A percentile compares a stretch with the other conserved stretches of the same genome.
These are phyloP conservation scores for Penicillium sclerotigenum DNA, from an alignment of 2,329 filamentous ascomycete species.

Conservation along the genomic window DNA sequence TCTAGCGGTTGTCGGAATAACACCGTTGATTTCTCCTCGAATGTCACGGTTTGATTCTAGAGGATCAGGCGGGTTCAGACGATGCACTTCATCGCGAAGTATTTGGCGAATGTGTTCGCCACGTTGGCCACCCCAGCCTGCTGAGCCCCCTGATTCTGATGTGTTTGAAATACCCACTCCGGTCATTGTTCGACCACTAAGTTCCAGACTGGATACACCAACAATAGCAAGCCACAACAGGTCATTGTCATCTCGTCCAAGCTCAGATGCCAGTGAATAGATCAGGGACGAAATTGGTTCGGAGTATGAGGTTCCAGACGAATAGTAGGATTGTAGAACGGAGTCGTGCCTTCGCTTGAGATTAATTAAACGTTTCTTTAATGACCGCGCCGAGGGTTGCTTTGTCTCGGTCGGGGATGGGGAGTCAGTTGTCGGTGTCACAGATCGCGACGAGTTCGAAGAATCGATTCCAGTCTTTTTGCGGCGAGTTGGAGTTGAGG, in stretches of 20 bases:
- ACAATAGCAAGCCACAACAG: slow-evolving; percentile 93
- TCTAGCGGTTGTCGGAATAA: slow-evolving; percentile 82
- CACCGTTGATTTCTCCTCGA: slow-evolving; percentile 66
- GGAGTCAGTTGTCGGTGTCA: slow-evolving; percentile 42
- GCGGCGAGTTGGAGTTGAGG: slow-evolving; percentile 43
- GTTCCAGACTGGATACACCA: slow-evolving; percentile 87
- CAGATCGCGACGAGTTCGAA: slow-evolving; percentile 47
- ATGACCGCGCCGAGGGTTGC: slow-evolving; percentile 65
- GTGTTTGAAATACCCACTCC: slow-evolving; percentile 65
- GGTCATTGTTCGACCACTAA: slow-evolving; percentile 81
- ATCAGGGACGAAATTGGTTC: slow-evolving; percentile 93
- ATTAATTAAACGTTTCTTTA: slow-evolving; percentile 70
- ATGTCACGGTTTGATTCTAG: slow-evolving; percentile 59
- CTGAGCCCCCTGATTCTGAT: slow-evolving; percentile 52
- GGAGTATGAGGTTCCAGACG: slow-evolving; percentile 82
- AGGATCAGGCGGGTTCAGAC: slow-evolving; percentile 76
- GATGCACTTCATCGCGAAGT: slow-evolving; percentile 86
- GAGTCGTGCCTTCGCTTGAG: slow-evolving; percentile 74
- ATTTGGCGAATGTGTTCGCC: slow-evolving; percentile 82
- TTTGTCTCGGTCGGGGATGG: slow-evolving; percentile 47
- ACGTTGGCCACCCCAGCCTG: slow-evolving; percentile 77
- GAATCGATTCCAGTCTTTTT: slow-evolving; percentile 39
- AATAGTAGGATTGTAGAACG: slow-evolving; percentile 78
- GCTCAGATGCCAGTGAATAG: slow-evolving; percentile 89
- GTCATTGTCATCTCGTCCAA: slow-evolving; percentile 95